Conservation (phyloP, 805 yeast species). For the Yamadazyma endophytica region DNA sequence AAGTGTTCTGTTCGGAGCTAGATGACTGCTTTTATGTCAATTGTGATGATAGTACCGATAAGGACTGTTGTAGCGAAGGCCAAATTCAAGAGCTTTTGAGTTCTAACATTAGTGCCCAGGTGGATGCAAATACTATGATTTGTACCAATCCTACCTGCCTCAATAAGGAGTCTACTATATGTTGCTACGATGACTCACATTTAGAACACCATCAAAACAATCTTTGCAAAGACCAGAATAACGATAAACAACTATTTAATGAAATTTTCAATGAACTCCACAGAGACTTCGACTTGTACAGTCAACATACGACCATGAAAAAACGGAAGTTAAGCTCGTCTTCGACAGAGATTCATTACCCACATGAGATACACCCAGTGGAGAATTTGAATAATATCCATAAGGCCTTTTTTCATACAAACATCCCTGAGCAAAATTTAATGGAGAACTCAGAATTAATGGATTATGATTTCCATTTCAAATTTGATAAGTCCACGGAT, state of each 20-base stretch:
- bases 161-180: conserved; percentile 5
- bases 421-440: conserved; percentile 16
- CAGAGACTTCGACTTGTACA: conserved; percentile 16
- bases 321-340: too few relatives aligned
- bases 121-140: background rate
- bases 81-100: conserved; percentile 2
- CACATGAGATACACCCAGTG: conserved; percentile 36
- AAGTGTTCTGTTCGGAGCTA: conserved; percentile 39
- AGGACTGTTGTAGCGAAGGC: conserved; percentile 4
- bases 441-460: conserved; percentile 11
- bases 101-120: background rate
- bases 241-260: conserved; percentile 34
- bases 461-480: conserved; percentile 36
- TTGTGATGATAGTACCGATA: conserved; percentile 22
- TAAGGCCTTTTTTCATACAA: conserved; percentile 46
- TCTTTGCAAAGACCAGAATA: conserved; percentile 25
- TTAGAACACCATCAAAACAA: conserved; percentile 14
- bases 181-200: conserved; percentile 10
- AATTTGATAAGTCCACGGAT: conserved; percentile 13
- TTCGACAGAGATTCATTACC: conserved; percentile 34
- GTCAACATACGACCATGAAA: too few relatives aligned
- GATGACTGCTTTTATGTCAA: conserved; percentile 39
- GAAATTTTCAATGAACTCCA: conserved; percentile 34
- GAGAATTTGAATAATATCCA: conserved; percentile 23
- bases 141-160: conserved; percentile 10